Conservation (phyloP, 106 monocot genomes). For the Platanthera guangdongensis region DNA sequence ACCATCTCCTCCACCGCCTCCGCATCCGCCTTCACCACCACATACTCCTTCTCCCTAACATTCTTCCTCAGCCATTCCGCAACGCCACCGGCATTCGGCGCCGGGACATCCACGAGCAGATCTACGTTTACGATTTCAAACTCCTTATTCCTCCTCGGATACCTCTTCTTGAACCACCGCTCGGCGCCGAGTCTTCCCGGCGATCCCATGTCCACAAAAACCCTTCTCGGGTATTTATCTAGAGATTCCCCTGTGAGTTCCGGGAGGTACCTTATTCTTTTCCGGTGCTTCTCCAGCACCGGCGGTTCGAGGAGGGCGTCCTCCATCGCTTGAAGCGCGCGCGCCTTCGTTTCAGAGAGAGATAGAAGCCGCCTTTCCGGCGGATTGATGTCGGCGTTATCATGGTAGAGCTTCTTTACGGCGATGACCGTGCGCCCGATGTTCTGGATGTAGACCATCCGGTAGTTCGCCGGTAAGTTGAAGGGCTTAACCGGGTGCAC, state of each 20-base stretch:
- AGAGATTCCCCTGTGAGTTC: constrained; percentile 29
- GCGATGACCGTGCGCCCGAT: constrained; percentile 5
- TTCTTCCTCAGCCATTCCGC: constrained; percentile 26
- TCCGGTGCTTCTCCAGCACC: background rate
- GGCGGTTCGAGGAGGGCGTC: constrained; percentile 29
- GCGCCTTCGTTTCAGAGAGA: constrained; percentile 17
- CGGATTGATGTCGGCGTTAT: background rate
- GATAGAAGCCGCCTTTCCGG: constrained; percentile 26
- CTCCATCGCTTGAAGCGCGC: constrained; percentile 20
- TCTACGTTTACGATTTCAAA: constrained; percentile 36
- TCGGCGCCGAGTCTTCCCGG: background rate
- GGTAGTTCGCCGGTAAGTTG: constrained; percentile 36
- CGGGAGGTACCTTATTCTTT: constrained; percentile 19
- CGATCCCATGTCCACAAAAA: constrained; percentile 32
- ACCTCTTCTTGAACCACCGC: constrained; percentile 24
- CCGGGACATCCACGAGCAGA: background rate
- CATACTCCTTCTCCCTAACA: constrained; percentile 28
- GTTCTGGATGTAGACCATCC: constrained; percentile 29
- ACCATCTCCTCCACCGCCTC: constrained; percentile 35
- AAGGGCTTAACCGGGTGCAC: constrained; percentile 3
- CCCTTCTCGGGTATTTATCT: constrained; percentile 15
- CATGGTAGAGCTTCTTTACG: constrained; percentile 9
- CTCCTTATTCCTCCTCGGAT: constrained; percentile 18
- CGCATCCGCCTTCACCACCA: constrained; percentile 44
- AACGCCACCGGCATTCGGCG: background rate